phyloP scores from a whole-genome alignment of 1,284 basidiomycete genomes.

The Macrocybe sp. region DNA sequence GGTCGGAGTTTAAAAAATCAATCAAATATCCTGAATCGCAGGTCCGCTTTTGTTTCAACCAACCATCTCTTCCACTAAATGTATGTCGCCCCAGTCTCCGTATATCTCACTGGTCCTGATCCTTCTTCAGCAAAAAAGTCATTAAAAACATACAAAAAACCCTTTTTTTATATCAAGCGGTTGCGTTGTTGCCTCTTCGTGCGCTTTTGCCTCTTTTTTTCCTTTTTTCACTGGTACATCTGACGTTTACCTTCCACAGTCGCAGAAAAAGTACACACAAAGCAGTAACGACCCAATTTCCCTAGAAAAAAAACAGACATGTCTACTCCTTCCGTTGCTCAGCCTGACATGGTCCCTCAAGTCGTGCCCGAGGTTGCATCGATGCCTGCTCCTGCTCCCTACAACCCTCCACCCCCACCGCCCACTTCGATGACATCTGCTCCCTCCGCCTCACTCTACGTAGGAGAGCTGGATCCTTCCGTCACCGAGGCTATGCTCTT shows the following conservation, averaged over 20 bases:
- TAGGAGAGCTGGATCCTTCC: slow-evolving; percentile 96
- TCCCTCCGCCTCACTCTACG: slow-evolving; percentile 93
- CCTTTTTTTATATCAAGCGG: slow-evolving; percentile 55
- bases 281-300: slow-evolving; percentile 80
- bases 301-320: slow-evolving; percentile 39
- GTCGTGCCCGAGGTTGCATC: slow-evolving; percentile 25
- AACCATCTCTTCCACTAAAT: slow-evolving; percentile 35
- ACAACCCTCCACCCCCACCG: slow-evolving; percentile 54
- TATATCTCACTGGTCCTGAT: slow-evolving; percentile 14
- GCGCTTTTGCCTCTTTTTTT: slow-evolving; percentile 30
- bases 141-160: slow-evolving; percentile 57
- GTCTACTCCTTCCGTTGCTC: slow-evolving; percentile 50
- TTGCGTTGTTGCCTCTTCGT: slow-evolving; percentile 67
- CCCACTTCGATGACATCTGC: slow-evolving; percentile 54
- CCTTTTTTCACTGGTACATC: slow-evolving; percentile 15
- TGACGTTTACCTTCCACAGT: slow-evolving; percentile 28
- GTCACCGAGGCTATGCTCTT: slow-evolving; percentile 99
- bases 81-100: slow-evolving; percentile 21
- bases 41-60: slow-evolving; percentile 25
- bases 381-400: slow-evolving; percentile 48
- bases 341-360: slow-evolving; percentile 28
- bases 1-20: slow-evolving; percentile 36
- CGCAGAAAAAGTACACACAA: slow-evolving; percentile 72
- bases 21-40: slow-evolving; percentile 24
- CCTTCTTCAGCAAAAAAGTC: slow-evolving; percentile 39